Evolutionary conservation across 164 flowering plant species (phyloP).

Genomic region (Vitis riparia): DNA sequence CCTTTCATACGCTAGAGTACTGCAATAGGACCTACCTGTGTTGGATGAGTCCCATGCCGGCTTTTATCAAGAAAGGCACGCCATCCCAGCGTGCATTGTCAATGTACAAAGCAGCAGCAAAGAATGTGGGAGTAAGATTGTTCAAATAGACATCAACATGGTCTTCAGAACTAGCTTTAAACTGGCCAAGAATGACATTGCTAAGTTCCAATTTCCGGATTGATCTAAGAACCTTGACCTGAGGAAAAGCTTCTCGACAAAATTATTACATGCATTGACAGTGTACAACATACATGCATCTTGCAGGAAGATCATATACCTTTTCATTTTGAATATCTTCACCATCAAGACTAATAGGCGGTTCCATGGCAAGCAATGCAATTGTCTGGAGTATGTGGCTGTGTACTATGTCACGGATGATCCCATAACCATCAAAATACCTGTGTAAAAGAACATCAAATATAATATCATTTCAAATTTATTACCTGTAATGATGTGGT

Average conservation of each 20-base stretch:
- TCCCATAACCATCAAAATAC: slow-evolving; percentile 59
- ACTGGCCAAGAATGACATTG: slow-evolving; percentile 59
- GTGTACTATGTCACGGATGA: slow-evolving; percentile 57
- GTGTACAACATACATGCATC: not conserved
- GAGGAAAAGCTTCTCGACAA: slow-evolving; percentile 19
- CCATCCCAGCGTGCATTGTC: slow-evolving; percentile 83
- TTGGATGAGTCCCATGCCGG: slow-evolving; percentile 63
- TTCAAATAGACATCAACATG: slow-evolving; percentile 35
- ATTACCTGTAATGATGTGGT: not conserved
- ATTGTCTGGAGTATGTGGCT: slow-evolving; percentile 64
- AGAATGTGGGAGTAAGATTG: slow-evolving; percentile 56
- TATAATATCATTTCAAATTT: not conserved
- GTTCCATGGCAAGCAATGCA: slow-evolving; percentile 70
- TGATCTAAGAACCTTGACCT: slow-evolving; percentile 65
- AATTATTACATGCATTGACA: not conserved
- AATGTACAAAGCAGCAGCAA: slow-evolving; percentile 57
- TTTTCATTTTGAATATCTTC: slow-evolving; percentile 71
- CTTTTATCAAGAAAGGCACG: slow-evolving; percentile 61
- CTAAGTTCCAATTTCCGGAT: slow-evolving; percentile 45
- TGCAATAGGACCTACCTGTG: slow-evolving; percentile 38
- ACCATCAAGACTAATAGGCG: slow-evolving; percentile 63
- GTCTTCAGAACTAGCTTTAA: slow-evolving; percentile 42
- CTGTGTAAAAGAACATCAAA: slow-evolving; percentile 10
- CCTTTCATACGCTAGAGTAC: too few relatives aligned
- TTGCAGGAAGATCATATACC: slow-evolving; percentile 23